These are phyloP conservation scores for Naganishia sp. DNA, from an alignment of 1,284 basidiomycete species.

Conservation along the genomic window DNA sequence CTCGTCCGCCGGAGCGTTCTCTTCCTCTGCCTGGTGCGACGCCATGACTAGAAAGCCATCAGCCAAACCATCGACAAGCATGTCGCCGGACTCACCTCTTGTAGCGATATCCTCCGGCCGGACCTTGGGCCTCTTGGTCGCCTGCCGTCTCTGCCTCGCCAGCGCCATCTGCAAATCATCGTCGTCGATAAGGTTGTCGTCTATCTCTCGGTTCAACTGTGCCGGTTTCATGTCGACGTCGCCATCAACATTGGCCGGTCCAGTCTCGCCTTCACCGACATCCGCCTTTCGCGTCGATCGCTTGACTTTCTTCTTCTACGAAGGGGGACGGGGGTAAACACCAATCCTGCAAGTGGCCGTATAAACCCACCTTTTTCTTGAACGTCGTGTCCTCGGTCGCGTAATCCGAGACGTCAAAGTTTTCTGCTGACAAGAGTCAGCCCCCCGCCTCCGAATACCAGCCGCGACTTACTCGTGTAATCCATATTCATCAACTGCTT, in stretches of 20 bases:
- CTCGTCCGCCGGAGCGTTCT: slow-evolving; percentile 61
- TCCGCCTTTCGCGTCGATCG: slow-evolving; percentile 70
- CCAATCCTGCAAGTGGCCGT: neutral
- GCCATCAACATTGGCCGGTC: slow-evolving; percentile 37
- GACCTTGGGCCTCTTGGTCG: slow-evolving; percentile 66
- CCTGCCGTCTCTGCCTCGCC: slow-evolving; percentile 72
- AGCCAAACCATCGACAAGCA: slow-evolving; percentile 47
- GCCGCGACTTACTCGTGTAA: slow-evolving; percentile 71
- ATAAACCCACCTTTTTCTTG: slow-evolving; percentile 79
- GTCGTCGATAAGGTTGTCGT: slow-evolving; percentile 93
- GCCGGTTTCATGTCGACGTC: slow-evolving; percentile 64
- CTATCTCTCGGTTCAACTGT: slow-evolving; percentile 67
- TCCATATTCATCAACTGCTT: slow-evolving; percentile 83
- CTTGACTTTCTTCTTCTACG: slow-evolving; percentile 81
- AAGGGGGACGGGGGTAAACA: neutral
- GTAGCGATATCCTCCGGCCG: slow-evolving; percentile 82
- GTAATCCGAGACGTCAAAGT: slow-evolving; percentile 82
- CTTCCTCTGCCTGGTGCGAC: slow-evolving; percentile 55
- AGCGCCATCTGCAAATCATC: slow-evolving; percentile 95
- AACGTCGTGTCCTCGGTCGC: slow-evolving; percentile 86
- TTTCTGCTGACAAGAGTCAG: slow-evolving; percentile 62
- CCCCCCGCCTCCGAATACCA: neutral
- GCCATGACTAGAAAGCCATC: slow-evolving; percentile 11
- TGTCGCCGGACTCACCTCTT: slow-evolving; percentile 46
- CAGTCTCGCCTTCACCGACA: slow-evolving; percentile 45